phyloP scores from a whole-genome alignment of 176 grass and related monocot species.

The Urochloa ruziziensis region DNA sequence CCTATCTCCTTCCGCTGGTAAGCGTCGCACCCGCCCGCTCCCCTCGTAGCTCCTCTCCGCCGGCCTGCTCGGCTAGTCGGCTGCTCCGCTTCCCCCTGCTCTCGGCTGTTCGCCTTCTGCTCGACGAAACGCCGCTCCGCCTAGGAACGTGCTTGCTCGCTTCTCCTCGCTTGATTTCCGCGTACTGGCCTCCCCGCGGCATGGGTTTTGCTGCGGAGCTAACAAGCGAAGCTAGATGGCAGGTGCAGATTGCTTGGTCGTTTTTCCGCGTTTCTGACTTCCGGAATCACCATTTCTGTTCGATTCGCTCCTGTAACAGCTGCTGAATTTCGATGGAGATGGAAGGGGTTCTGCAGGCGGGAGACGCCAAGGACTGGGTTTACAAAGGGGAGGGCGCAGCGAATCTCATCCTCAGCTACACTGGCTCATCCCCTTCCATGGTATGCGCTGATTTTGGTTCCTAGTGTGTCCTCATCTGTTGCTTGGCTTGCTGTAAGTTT shows the following conservation, averaged over 20 bases:
- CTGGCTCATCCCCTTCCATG: slow-evolving; percentile 58
- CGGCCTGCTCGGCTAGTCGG: too few relatives aligned
- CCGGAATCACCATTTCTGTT: not conserved
- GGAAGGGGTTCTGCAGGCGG: slow-evolving; percentile 44
- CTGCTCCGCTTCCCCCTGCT: not conserved
- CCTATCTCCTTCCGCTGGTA: slow-evolving; percentile 6
- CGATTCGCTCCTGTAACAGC: not conserved
- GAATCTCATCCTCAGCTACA: slow-evolving; percentile 83
- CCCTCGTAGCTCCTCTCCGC: not conserved
- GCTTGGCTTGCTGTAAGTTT: not conserved
- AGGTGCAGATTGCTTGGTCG: not conserved
- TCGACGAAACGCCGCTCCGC: slow-evolving; percentile 34
- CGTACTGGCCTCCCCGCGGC: not conserved
- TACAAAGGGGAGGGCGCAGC: slow-evolving; percentile 96
- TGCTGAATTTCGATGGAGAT: slow-evolving; percentile 30
- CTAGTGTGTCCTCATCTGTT: not conserved
- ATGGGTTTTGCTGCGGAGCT: not conserved
- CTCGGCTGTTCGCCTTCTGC: not conserved
- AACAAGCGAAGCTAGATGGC: not conserved
- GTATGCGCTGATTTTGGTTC: slow-evolving; percentile 36
- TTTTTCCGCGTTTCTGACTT: not conserved
- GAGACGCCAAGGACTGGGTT: slow-evolving; percentile 67
- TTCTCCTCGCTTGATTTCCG: not conserved
- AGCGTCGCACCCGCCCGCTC: not conserved
- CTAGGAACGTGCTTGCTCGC: not conserved